These are phyloP conservation scores for Chaetothyriales sp. DNA, from an alignment of 2,329 filamentous ascomycete genomes.

Conservation along the genomic window DNA sequence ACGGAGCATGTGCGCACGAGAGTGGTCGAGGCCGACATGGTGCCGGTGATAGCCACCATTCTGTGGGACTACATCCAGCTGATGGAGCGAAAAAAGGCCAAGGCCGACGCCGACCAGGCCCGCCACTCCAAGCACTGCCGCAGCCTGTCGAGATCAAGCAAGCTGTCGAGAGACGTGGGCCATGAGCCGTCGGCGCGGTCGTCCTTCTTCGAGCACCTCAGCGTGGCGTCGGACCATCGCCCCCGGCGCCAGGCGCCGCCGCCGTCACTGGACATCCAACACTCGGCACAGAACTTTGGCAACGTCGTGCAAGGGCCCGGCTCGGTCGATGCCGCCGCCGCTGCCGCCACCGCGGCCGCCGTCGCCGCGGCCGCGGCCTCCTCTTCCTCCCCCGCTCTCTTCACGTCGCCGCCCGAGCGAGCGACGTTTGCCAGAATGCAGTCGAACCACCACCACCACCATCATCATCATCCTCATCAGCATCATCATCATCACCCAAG, in stretches of 20 bases:
- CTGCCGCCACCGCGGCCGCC: no score
- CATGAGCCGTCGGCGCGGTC: constrained; percentile 23
- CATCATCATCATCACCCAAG: constrained; percentile 35
- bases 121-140: constrained; percentile 20
- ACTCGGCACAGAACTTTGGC: constrained; percentile 32
- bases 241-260: constrained; percentile 70
- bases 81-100: constrained; percentile 78
- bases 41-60: constrained; percentile 94
- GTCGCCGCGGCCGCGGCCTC: no score
- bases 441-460: constrained; percentile 31
- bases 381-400: constrained; percentile 49
- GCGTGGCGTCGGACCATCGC: constrained; percentile 44
- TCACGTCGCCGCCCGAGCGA: constrained; percentile 59
- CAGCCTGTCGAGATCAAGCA: constrained; percentile 22
- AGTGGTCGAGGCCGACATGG: constrained; percentile 97
- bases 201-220: constrained; percentile 35
- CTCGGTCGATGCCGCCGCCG: constrained; percentile 47
- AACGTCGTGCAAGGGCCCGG: constrained; percentile 32
- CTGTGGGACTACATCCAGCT: constrained; percentile 97
- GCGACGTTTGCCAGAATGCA: constrained; percentile 47
- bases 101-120: constrained; percentile 62
- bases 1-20: constrained; percentile 88
- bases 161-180: constrained; percentile 15
- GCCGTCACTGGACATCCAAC: constrained; percentile 67
- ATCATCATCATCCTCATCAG: constrained; percentile 35